Base-by-base conservation (phyloP, 352 stramenopile genomes). In the Phytopythium cucurbitacearum region DNA sequence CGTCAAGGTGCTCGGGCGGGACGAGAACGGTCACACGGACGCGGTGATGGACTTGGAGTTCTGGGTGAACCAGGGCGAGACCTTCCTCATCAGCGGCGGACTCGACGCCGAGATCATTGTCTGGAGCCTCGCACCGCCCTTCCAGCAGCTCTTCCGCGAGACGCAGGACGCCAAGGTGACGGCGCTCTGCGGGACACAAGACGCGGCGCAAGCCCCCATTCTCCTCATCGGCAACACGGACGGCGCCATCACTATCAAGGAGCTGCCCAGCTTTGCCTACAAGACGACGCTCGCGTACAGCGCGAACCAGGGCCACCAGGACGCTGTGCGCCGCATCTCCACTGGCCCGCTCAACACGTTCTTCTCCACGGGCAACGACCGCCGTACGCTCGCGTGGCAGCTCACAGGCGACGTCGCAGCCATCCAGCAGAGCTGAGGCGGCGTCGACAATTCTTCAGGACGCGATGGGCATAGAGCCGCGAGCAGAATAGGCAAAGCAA, bases 1-100 rank as follows among this genome's bases (percentile, higher is more conserved):
- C 51, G 78, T 90, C 39, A 92, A 89, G 49, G 71, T 91, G 56
- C 70, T 94, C 21, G 21, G 21, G 21, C 21, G 21, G 1, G 80
- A 88, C 32, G 72, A 91, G 50, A 74, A 74, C 61, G 78, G 81
- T 13, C 85, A 94, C 66, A 88, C 76, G 36, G 84, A 94, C 12
- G 69, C 83, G 5, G 82, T 94, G 38, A 92, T 90, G 79, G 85
- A 94, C 63, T 61, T 94, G 21, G 84, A 94, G 52, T 85, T 94
- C 49, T 94, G 82, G 85, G 80, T 91, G 40, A 94, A 91, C 64
- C 68, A 82, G 34, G 76, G 66, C 56, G 85, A 94, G 66, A 86
- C 77, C n/a, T 94, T 89, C 62, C 77, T 94, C 37, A 92, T 94
- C 49, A 92, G 81, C 41, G 80, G 78, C 48, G 82, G 80, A 33